phyloP scores from a whole-genome alignment of 495 filamentous ascomycete species.

The Penicillium salamii region DNA sequence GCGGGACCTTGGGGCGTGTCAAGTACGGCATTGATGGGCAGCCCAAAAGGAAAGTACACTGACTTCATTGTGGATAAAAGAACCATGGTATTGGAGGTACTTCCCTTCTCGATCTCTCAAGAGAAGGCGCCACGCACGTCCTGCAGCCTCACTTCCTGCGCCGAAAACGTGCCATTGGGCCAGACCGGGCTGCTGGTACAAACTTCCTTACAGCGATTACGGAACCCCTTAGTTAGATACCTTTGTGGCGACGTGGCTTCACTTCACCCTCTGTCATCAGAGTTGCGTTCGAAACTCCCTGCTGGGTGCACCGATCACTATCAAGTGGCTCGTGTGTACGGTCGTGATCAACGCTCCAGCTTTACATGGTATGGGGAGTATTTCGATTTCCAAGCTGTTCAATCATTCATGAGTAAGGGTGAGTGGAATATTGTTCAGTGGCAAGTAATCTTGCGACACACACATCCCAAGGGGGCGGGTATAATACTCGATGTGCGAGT shows the following conservation, averaged over 20 bases:
- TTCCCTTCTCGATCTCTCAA: slow-evolving; percentile 21
- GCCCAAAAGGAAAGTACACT: slow-evolving; percentile 5
- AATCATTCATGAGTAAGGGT: slow-evolving; percentile 7
- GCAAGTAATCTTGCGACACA: slow-evolving; percentile 33
- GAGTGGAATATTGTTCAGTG: slow-evolving; percentile 32
- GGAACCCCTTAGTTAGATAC: slow-evolving; percentile 40
- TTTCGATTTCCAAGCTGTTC: slow-evolving; percentile 24
- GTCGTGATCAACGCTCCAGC: slow-evolving; percentile 33
- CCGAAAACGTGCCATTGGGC: too few species aligned
- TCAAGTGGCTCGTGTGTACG: slow-evolving; percentile 24
- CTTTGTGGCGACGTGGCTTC: slow-evolving; percentile 36
- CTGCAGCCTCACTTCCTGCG: too few species aligned
- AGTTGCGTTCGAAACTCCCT: background rate
- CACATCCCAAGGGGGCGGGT: too few species aligned
- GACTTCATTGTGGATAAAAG: slow-evolving; percentile 35
- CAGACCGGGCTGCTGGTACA: slow-evolving; percentile 31
- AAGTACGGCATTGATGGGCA: background rate
- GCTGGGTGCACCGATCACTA: slow-evolving; percentile 6
- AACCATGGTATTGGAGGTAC: slow-evolving; percentile 26
- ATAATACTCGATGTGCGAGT: too few species aligned
- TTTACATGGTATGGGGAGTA: slow-evolving; percentile 34
- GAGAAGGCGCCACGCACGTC: too few species aligned
- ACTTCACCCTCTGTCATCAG: slow-evolving; percentile 22
- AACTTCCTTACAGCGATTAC: slow-evolving; percentile 33
- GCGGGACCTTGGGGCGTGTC: slow-evolving; percentile 21